These are phyloP conservation scores for Fusarium nodosum DNA, from an alignment of 2,329 filamentous ascomycete species.

Conservation along the genomic window DNA sequence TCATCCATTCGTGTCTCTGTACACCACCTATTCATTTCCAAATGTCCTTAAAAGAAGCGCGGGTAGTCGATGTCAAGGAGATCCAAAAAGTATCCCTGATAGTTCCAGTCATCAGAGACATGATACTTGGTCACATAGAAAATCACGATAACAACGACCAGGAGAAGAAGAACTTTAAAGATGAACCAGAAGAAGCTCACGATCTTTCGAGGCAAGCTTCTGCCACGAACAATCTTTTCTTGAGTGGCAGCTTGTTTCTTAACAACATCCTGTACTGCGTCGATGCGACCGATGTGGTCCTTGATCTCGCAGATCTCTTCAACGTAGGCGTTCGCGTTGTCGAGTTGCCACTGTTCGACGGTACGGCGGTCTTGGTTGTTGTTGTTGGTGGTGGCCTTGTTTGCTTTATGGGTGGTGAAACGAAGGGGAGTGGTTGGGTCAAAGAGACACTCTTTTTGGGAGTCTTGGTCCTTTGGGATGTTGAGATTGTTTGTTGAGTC, in stretches of 20 bases:
- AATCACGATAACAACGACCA: neutral
- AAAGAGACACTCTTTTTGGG: neutral
- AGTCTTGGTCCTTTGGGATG: neutral
- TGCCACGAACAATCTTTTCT: neutral
- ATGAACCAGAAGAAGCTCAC: neutral
- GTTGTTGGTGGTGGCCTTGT: neutral
- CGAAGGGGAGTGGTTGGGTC: neutral
- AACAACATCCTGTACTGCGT: neutral
- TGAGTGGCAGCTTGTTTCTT: neutral
- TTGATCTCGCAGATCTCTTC: neutral
- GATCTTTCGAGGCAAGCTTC: neutral
- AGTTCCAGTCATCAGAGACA: neutral
- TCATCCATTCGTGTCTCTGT: neutral
- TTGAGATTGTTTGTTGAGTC: neutral
- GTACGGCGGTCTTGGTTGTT: neutral
- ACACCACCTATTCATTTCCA: neutral
- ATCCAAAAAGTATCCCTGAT: neutral
- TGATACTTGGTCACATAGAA: neutral
- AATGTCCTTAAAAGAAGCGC: neutral
- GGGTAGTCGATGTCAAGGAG: neutral
- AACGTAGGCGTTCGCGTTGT: neutral
- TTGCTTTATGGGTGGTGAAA: neutral
- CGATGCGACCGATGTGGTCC: neutral
- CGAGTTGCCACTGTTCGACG: conserved; percentile 21
- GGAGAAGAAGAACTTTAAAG: neutral